phyloP scores from a whole-genome alignment of 768 basidiomycete species.

The Trametes elegans region DNA sequence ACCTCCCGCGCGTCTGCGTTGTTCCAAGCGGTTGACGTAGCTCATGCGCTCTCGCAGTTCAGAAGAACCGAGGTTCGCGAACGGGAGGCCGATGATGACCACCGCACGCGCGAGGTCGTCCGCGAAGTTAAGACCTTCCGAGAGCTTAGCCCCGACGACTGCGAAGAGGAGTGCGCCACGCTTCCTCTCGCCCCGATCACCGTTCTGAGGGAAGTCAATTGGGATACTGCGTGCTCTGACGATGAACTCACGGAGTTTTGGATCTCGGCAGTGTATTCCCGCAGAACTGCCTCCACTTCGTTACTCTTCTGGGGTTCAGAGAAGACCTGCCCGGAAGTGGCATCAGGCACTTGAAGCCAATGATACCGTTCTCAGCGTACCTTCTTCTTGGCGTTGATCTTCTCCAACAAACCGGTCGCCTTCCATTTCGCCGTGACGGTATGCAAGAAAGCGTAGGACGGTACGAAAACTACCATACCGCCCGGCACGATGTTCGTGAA shows the following conservation, averaged over 20 bases:
- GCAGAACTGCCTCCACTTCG: conserved; percentile 72
- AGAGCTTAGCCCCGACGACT: conserved; percentile 96
- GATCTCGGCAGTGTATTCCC: conserved; percentile 62
- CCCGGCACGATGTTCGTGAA: conserved; percentile 74
- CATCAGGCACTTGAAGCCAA: neutral
- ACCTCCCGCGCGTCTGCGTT: conserved; percentile 33
- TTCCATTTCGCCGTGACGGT: conserved; percentile 66
- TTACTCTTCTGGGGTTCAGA: conserved; percentile 76
- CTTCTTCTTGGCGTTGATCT: conserved; percentile 71
- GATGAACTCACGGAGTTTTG: neutral
- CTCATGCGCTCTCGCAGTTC: conserved; percentile 91
- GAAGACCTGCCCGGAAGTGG: conserved; percentile 57
- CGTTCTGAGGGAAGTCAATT: neutral
- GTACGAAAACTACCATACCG: conserved; percentile 92
- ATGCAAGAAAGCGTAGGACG: conserved; percentile 84
- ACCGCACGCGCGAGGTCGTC: conserved; percentile 71
- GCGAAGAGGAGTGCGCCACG: conserved; percentile 84
- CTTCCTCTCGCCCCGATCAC: conserved; percentile 17
- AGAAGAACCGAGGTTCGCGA: conserved; percentile 86
- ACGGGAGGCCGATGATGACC: conserved; percentile 87
- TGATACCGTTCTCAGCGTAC: conserved; percentile 35
- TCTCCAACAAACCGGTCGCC: conserved; percentile 55
- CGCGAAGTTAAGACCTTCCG: conserved; percentile 75
- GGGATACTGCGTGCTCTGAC: neutral
- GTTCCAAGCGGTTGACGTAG: conserved; percentile 68